A percentile compares a stretch with the other conserved stretches of the same genome.
Evolutionary conservation across 2,329 filamentous ascomycete species (phyloP).

Genomic region (Escovopsis weberi): DNA sequence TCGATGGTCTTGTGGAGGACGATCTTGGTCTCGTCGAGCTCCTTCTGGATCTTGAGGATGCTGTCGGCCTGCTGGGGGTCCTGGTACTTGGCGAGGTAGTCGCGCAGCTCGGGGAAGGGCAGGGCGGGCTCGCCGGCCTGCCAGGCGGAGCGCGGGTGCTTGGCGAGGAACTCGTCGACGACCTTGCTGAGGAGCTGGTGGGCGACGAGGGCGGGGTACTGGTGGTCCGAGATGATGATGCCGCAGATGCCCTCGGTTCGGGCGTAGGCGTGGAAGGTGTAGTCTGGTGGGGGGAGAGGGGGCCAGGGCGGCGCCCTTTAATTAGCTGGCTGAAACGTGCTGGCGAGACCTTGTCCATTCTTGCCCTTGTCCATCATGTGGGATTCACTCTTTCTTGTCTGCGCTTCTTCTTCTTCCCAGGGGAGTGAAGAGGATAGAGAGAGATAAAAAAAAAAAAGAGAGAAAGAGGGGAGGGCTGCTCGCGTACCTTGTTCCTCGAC

Average conservation of each 20-base stretch:
- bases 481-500: constrained; percentile 61
- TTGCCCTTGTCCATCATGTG: too few relatives aligned
- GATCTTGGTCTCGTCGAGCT: constrained; percentile 95
- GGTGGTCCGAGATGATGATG: constrained; percentile 63
- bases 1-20: constrained; percentile 95
- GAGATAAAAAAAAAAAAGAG: background rate
- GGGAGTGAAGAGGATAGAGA: background rate
- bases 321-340: background rate
- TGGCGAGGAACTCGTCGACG: constrained; percentile 70
- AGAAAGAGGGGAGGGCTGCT: background rate
- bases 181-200: constrained; percentile 79
- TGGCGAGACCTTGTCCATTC: background rate
- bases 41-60: constrained; percentile 90
- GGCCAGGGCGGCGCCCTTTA: background rate
- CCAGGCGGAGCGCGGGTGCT: constrained; percentile 59
- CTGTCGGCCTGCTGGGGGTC: constrained; percentile 80
- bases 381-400: too few relatives aligned
- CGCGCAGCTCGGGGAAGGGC: constrained; percentile 59
- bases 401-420: too few relatives aligned
- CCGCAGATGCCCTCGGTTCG: constrained; percentile 61
- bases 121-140: constrained; percentile 38
- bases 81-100: constrained; percentile 63
- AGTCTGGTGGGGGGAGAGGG: constrained; percentile 25
- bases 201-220: constrained; percentile 64
- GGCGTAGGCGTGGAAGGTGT: constrained; percentile 66